Conservation (phyloP, 192 early-diverging fungal genomes). For the Piromyces sp. region DNA sequence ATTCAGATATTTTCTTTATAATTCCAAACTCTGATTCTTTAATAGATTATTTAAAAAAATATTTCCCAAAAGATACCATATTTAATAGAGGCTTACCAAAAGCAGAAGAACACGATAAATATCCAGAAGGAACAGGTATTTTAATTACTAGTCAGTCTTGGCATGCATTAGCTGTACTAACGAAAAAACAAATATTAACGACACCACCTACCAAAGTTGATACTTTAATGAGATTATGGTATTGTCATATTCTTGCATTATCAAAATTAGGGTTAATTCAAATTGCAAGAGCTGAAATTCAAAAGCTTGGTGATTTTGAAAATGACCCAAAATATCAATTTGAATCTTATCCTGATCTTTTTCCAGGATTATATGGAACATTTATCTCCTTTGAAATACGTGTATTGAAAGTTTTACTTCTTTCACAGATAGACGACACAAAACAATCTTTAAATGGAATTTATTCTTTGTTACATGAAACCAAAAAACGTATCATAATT, state of each 20-base stretch:
- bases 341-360: neutral
- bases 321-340: neutral
- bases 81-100: neutral
- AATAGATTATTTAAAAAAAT: neutral
- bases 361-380: neutral
- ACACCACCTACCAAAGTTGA: neutral
- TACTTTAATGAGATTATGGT: neutral
- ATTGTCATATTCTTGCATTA: neutral
- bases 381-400: neutral
- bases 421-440: neutral
- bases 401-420: neutral
- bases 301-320: neutral
- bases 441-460: neutral
- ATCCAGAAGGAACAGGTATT: neutral
- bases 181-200: neutral
- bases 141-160: neutral
- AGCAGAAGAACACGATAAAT: neutral
- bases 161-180: neutral
- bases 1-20: neutral
- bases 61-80: neutral
- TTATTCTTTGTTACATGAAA: neutral
- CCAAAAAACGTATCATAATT: neutral
- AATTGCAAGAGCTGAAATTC: neutral
- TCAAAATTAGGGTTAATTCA: neutral
- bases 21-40: neutral